Conservation (phyloP, 768 basidiomycete species). For the Tephrocybe sp. region DNA sequence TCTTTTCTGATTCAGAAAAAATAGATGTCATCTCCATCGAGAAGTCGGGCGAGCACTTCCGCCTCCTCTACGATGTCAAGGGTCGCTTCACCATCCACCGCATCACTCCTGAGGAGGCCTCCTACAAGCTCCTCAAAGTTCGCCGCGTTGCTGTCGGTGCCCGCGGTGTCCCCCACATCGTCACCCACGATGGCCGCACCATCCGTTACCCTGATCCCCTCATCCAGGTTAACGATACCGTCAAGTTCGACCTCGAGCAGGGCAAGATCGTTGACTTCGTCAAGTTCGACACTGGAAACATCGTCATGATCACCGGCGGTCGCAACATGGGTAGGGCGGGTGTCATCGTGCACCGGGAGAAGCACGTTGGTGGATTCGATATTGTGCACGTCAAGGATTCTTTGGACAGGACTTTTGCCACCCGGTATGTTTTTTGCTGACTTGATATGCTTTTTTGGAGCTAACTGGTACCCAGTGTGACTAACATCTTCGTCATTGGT, state of each 20-base stretch:
- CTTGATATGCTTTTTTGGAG: neutral
- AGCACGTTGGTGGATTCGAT: conserved; percentile 97
- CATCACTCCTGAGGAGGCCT: conserved; percentile 95
- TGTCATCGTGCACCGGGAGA: conserved; percentile 94
- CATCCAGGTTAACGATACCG: conserved; percentile 95
- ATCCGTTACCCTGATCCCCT: conserved; percentile 98
- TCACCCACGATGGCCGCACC: conserved; percentile 99
- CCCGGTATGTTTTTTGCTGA: conserved; percentile 61
- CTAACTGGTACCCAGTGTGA: conserved; percentile 52
- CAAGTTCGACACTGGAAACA: conserved; percentile 96
- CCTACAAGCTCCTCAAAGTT: conserved; percentile 96
- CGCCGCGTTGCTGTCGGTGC: conserved; percentile 87
- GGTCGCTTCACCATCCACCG: conserved; percentile 99
- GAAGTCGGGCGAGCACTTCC: conserved; percentile 99
- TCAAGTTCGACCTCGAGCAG: conserved; percentile 95
- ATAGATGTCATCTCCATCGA: conserved; percentile 95
- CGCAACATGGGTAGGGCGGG: conserved; percentile 99
- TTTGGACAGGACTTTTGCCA: conserved; percentile 93
- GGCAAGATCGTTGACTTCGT: conserved; percentile 90
- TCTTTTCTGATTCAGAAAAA: conserved; percentile 1
- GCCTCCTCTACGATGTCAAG: conserved; percentile 98
- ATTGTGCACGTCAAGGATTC: conserved; percentile 98
- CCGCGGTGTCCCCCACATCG: conserved; percentile 93
- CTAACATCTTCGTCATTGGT: conserved; percentile 98
- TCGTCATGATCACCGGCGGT: conserved; percentile 97